Percentiles rank a stretch among this genome's conserved stretches.
Evolutionary conservation across 2,329 filamentous ascomycete species (phyloP).

Genomic region (Metarhizium anisopliae): DNA sequence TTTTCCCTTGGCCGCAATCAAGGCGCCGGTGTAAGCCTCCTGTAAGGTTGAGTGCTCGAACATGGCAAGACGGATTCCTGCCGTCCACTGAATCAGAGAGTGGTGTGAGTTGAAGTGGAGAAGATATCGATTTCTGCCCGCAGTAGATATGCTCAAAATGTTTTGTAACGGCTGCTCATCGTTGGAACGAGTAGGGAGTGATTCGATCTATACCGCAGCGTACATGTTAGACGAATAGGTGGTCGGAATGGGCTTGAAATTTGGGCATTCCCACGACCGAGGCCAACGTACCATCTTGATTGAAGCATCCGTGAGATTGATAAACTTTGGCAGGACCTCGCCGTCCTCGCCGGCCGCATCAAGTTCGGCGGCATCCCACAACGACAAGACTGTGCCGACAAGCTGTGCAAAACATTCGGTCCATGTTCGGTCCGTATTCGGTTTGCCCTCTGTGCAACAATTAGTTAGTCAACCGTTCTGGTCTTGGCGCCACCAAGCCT

Average conservation of each 20-base stretch:
- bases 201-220: slow-evolving; percentile 57
- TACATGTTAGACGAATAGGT: not conserved
- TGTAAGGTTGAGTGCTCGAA: slow-evolving; percentile 89
- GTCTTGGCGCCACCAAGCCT: not conserved
- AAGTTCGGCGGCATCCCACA: slow-evolving; percentile 91
- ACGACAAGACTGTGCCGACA: slow-evolving; percentile 84
- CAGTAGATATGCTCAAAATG: slow-evolving; percentile 90
- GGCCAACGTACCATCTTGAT: slow-evolving; percentile 76
- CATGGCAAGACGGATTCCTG: slow-evolving; percentile 86
- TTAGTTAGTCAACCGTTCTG: slow-evolving; percentile 2
- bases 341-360: slow-evolving; percentile 79
- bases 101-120: slow-evolving; percentile 94
- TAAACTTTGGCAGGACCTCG: slow-evolving; percentile 83
- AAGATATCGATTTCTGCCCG: slow-evolving; percentile 88
- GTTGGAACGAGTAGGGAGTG: slow-evolving; percentile 70
- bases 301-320: slow-evolving; percentile 94
- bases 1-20: slow-evolving; percentile 93
- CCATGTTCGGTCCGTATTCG: slow-evolving; percentile 82
- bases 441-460: slow-evolving; percentile 61
- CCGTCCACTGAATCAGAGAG: slow-evolving; percentile 91
- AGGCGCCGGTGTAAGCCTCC: slow-evolving; percentile 90
- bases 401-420: slow-evolving; percentile 95
- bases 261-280: not conserved
- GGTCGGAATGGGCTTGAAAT: not conserved
- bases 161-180: slow-evolving; percentile 81